A percentile compares a stretch with the other conserved stretches of the same genome.
phyloP scores from a whole-genome alignment of 306 rosid genomes.

The Malus sylvestris region DNA sequence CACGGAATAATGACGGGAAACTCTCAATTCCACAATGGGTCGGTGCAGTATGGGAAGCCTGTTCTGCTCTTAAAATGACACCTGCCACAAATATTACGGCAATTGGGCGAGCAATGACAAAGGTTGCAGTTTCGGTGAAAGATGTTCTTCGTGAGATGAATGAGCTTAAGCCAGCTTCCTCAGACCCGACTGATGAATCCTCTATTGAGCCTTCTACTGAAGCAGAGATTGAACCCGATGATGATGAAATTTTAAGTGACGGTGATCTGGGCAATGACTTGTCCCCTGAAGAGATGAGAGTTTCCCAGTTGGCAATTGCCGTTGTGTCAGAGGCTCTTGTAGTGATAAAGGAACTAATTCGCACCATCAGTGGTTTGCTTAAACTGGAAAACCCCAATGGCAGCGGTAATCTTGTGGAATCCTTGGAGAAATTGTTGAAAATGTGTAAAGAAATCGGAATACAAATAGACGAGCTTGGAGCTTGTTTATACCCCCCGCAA shows the following conservation, averaged over 20 bases:
- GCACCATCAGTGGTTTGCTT: conserved; percentile 61
- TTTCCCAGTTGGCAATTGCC: conserved; percentile 46
- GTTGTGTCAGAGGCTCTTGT: conserved; percentile 55
- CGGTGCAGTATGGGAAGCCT: conserved; percentile 83
- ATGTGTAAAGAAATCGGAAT: conserved; percentile 54
- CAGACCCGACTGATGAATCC: conserved; percentile 31
- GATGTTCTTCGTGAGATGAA: conserved; percentile 94
- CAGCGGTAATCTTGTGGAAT: conserved; percentile 38
- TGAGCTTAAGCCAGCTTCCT: conserved; percentile 65
- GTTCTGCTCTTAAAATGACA: conserved; percentile 67
- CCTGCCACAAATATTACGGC: conserved; percentile 78
- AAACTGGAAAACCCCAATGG: conserved; percentile 55
- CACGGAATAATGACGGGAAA: conserved; percentile 35
- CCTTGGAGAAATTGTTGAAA: conserved; percentile 70
- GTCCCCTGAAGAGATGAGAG: conserved; percentile 79
- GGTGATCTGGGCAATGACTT: conserved; percentile 79
- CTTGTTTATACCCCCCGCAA: conserved; percentile 89
- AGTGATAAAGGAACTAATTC: conserved; percentile 67
- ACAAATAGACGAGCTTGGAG: conserved; percentile 86
- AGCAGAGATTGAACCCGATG: conserved; percentile 24
- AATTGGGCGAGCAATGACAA: conserved; percentile 75
- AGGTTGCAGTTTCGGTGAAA: conserved; percentile 75
- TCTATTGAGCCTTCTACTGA: conserved; percentile 14
- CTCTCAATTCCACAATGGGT: conserved; percentile 56
- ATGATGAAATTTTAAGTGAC: conserved; percentile 39